These are phyloP conservation scores for Vaccinium macrocarpon DNA, from an alignment of 148 eudicot species.

Conservation along the genomic window DNA sequence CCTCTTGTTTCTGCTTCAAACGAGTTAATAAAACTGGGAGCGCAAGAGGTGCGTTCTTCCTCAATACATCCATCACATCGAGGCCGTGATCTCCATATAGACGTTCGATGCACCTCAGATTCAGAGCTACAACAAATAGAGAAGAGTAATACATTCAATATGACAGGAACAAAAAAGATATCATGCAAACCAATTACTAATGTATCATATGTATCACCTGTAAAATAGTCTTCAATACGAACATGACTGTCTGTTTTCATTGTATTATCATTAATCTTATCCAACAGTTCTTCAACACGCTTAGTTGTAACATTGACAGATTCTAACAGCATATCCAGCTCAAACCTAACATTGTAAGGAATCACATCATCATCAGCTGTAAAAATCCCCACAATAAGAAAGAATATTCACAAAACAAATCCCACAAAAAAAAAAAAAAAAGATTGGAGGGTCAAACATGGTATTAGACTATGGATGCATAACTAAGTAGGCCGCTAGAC, in stretches of 20 bases:
- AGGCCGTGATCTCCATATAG: conserved; percentile 95
- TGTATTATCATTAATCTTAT: conserved; percentile 55
- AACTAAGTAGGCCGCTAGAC: background rate
- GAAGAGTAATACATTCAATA: conserved; percentile 25
- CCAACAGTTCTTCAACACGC: conserved; percentile 79
- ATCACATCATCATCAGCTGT: background rate
- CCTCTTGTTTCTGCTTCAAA: conserved; percentile 94
- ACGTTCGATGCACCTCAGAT: conserved; percentile 84
- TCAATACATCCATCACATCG: conserved; percentile 82
- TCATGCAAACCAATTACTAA: conserved; percentile 16
- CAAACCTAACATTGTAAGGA: conserved; percentile 53
- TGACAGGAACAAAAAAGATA: conserved; percentile 3
- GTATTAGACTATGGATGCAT: background rate
- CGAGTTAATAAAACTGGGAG: conserved; percentile 90
- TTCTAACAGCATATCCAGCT: conserved; percentile 87
- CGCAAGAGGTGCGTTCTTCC: conserved; percentile 68
- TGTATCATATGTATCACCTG: conserved; percentile 39
- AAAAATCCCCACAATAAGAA: background rate
- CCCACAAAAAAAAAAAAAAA: background rate
- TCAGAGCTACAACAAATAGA: conserved; percentile 51
- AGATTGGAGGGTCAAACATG: background rate
- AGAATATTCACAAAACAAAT: background rate
- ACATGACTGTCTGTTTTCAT: conserved; percentile 51
- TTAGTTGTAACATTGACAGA: conserved; percentile 68
- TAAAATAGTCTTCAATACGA: conserved; percentile 57